These are phyloP conservation scores for Salix dunnii DNA, from an alignment of 345 rosid genomes.

Conservation along the genomic window DNA sequence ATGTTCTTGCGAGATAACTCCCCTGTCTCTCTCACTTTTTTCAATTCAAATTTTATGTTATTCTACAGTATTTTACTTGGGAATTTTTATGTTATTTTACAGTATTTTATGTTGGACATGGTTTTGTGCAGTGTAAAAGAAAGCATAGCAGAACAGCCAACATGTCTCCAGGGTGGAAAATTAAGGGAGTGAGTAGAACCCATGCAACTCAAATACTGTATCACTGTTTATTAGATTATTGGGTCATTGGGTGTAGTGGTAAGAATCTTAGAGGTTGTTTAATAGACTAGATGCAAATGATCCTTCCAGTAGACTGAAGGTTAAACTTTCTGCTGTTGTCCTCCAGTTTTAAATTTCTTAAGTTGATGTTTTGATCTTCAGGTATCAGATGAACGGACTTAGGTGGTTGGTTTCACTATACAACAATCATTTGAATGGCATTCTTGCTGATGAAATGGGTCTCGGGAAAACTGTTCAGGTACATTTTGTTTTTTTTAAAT, in stretches of 20 bases:
- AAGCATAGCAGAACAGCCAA: conserved; percentile 78
- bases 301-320: background rate
- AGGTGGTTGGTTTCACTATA: conserved; percentile 89
- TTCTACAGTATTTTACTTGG: background rate
- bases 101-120: background rate
- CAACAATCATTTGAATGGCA: conserved; percentile 86
- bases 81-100: background rate
- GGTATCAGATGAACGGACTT: conserved; percentile 94
- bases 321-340: background rate
- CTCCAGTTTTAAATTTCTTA: conserved; percentile 14
- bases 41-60: background rate
- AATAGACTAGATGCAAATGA: background rate
- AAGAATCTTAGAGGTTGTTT: background rate
- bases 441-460: conserved; percentile 98
- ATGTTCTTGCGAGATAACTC: background rate
- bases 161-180: conserved; percentile 67
- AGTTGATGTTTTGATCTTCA: conserved; percentile 26
- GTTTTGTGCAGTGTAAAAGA: conserved; percentile 72
- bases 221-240: background rate
- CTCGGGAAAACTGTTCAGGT: conserved; percentile 98
- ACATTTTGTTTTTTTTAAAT: conserved; percentile 10
- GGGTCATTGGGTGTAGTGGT: background rate
- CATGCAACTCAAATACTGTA: background rate
- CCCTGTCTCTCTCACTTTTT: background rate
- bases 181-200: conserved; percentile 74